These are phyloP conservation scores for Gossypium sturtianum DNA, from an alignment of 345 rosid species.

Conservation along the genomic window DNA sequence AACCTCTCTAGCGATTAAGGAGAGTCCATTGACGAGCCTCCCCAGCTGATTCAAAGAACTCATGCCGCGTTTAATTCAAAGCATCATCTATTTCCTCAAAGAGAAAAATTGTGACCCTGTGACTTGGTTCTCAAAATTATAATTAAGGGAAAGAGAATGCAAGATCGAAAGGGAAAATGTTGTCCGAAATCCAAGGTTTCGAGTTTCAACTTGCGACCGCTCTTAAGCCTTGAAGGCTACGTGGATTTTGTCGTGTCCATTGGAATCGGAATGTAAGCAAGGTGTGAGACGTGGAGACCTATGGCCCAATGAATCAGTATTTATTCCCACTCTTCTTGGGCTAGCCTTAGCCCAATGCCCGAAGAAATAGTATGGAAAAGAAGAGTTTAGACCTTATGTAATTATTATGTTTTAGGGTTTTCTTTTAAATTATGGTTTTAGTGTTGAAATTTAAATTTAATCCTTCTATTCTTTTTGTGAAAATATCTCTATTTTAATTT, in stretches of 20 bases:
- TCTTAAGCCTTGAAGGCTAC: background rate
- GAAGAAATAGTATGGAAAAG: background rate
- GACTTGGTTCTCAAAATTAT: background rate
- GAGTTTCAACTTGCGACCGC: background rate
- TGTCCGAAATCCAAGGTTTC: background rate
- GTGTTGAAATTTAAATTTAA: too few relatives aligned
- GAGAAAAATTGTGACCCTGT: too few relatives aligned
- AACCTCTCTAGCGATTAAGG: slow-evolving; percentile 73
- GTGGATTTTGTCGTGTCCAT: slow-evolving; percentile 21
- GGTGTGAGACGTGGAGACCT: slow-evolving; percentile 1
- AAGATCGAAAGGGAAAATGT: background rate
- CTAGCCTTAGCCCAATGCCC: background rate
- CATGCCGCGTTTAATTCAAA: slow-evolving; percentile 23
- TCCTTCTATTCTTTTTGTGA: too few relatives aligned
- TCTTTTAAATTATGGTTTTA: too few relatives aligned
- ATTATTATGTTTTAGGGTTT: background rate
- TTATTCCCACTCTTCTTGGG: background rate
- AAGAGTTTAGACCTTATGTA: background rate
- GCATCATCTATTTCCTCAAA: background rate
- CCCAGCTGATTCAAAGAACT: slow-evolving; percentile 48
- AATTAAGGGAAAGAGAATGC: background rate
- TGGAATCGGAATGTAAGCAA: background rate
- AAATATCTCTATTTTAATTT: background rate
- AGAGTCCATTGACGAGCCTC: slow-evolving; percentile 61
- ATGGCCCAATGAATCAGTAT: background rate